Evolutionary conservation across 108 stramenopile genomes (phyloP).

Genomic region (Licmophora abbreviata): DNA sequence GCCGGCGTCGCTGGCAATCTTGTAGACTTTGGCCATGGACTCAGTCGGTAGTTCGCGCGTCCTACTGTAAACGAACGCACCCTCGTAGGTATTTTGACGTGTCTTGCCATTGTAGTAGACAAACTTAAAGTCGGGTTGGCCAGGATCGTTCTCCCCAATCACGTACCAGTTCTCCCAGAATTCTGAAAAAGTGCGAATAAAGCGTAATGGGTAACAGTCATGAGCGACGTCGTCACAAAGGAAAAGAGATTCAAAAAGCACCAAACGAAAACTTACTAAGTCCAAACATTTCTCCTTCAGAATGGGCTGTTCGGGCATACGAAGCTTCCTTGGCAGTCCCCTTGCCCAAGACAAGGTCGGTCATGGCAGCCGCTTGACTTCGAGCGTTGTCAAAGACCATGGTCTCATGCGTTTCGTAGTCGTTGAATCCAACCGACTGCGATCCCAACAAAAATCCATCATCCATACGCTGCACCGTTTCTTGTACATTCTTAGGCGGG

Average conservation of each 20-base stretch:
- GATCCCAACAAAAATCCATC: conserved; percentile 30
- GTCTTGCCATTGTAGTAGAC: conserved; percentile 97
- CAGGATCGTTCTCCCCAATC: conserved; percentile 79
- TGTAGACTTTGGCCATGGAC: conserved; percentile 78
- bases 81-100: conserved; percentile 94
- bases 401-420: conserved; percentile 74
- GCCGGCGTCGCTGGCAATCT: conserved; percentile 83
- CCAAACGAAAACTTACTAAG: conserved; percentile 54
- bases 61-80: conserved; percentile 94
- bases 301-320: conserved; percentile 81
- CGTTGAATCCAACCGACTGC: conserved; percentile 69
- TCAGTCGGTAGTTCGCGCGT: conserved; percentile 59
- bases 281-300: conserved; percentile 91
- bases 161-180: conserved; percentile 99
- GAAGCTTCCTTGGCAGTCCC: conserved; percentile 39
- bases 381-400: conserved; percentile 73
- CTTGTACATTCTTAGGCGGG: conserved; percentile 61
- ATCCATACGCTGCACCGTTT: conserved; percentile 21
- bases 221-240: neutral
- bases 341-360: conserved; percentile 44
- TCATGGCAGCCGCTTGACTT: conserved; percentile 2
- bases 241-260: conserved; percentile 1
- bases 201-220: neutral
- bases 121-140: conserved; percentile 84
- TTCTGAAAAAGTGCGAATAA: conserved; percentile 34